Base-by-base conservation (phyloP, 2,329 filamentous ascomycete species). In the Colletotrichum limetticola region DNA sequence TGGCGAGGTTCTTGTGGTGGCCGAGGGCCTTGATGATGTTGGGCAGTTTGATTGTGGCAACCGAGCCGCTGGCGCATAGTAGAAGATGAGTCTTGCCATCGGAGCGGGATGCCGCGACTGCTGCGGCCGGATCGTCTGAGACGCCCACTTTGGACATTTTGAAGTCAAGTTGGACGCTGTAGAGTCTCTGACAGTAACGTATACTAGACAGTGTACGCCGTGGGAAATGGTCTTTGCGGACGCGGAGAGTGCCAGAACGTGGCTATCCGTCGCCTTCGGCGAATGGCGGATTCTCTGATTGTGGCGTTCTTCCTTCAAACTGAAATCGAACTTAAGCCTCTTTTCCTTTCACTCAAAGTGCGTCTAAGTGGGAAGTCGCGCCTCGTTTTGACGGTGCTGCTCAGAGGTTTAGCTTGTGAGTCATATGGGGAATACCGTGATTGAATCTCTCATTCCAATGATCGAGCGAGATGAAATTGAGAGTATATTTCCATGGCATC, bases 41-140 rank as follows among this genome's bases (percentile, higher is more conserved):
- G 1, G 91, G 91, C 3, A 95, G 85, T 80, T 98, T 98, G 79
- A 98, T 97, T 7, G 94, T 95, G 16, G 95, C 95, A 1, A 74
- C 74, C 0, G 68, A 69, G 32, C 74, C 74, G 22, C 37, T 74
- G 59, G 62, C 61, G n/a, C 53, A 68, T 19, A 66, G 61, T 6
- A 66, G 65, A 5, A 69, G 66, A 35, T 72, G 74, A 5, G 22
- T 42, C 61, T 74, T 76, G 30, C 72, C 68, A n/a, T 75, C 72
- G 1, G 61, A 53, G 12, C 62, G 64, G 28, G 74, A 56, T 5
- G 68, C 68, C n/a, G 72, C 65, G 24, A 75, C 72, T 19, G 63
- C 60, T 11, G 72, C 72, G 19, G 74, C 72, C 11, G 74, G 65
- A 58, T 74, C 69, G 24, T 64, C 52, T 22, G 59, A 26, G 8